Conservation (phyloP, 2,329 filamentous ascomycete genomes). For the Arthrobotrys conoides region DNA sequence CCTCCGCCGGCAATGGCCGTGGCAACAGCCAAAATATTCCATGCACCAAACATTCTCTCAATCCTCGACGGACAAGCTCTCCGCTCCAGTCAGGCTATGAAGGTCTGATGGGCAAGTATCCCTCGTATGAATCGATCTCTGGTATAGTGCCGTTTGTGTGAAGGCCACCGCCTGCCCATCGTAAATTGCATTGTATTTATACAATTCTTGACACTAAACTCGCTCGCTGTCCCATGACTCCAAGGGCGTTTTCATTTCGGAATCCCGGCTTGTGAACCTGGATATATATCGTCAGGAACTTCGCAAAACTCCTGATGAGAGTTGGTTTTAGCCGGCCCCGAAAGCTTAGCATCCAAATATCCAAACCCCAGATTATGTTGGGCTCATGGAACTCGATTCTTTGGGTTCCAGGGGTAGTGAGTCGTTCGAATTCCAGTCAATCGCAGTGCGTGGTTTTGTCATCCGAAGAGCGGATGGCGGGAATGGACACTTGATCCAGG, state of each 20-base stretch:
- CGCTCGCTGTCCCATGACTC: constrained; percentile 7
- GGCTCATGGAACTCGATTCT: not conserved
- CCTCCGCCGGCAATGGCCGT: constrained; percentile 35
- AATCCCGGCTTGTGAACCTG: constrained; percentile 49
- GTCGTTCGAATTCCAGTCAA: constrained; percentile 47
- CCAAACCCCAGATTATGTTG: constrained; percentile 38
- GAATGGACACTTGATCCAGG: not conserved
- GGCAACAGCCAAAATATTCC: constrained; percentile 35
- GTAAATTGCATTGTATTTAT: constrained; percentile 39
- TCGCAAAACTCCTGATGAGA: not conserved
- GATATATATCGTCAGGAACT: constrained; percentile 10
- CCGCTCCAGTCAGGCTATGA: not conserved
- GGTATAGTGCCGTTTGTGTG: not conserved
- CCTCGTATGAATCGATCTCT: not conserved
- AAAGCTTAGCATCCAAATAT: constrained; percentile 56
- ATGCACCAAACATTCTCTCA: constrained; percentile 32
- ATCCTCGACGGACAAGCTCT: not conserved
- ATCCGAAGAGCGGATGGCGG: constrained; percentile 34
- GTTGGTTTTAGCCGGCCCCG: constrained; percentile 44
- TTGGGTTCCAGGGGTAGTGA: constrained; percentile 29
- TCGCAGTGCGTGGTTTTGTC: constrained; percentile 58
- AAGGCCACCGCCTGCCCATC: not conserved
- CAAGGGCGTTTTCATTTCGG: constrained; percentile 48
- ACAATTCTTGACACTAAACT: constrained; percentile 9
- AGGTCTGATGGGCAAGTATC: not conserved